Evolutionary conservation across 805 yeast genomes (phyloP), one percentile per base, ranked within the genome.

Genomic region (Clavispora fructus): DNA sequence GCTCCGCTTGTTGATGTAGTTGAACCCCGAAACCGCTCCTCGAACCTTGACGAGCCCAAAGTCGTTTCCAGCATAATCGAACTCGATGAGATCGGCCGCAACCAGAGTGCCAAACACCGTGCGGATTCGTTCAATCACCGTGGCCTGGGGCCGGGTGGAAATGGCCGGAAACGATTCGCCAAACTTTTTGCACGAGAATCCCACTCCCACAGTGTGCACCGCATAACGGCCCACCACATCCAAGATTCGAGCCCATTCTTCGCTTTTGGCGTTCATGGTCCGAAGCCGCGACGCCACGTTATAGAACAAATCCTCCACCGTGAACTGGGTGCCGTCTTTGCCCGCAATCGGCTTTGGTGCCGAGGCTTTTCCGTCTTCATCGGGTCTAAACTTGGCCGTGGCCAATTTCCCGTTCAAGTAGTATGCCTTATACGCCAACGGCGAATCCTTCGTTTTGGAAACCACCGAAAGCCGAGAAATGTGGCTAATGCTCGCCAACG

Each of bases 401-500:
- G 72, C 61, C 48, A 86, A 63, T 39, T 72, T 74, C 1, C 97
- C 97, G 47, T 83, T 83, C 1, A 75, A 47, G 58, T 83, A 92
- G n/a, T 65, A 68, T 0, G 87, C 78, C 52, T 73, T 79, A 78
- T 85, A 85, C 0, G 96, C 97, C 57, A 88, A 76, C 0, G 75
- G 67, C 1, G 82, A 77, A 1, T 67, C 74, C 7, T 53, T 58
- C 0, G 86, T 80, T 63, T 87, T 90, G 0, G 97, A 87, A 1
- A 83, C 75, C 6, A 94, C 95, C 0, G 88, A 75, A 1, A 94
- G 68, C 47, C 90, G 84, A 0, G 97, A 76, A 17, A 94, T 84
- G 59, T 92, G 97, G 0, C 97, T 89, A 7, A 94, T 91, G 60
- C 94, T 83, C 1, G 98, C 97, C 41, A 94, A 70, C 0, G 99